phyloP scores from a whole-genome alignment of 2,329 filamentous ascomycete species.

The Arthrinium puccinioides region DNA sequence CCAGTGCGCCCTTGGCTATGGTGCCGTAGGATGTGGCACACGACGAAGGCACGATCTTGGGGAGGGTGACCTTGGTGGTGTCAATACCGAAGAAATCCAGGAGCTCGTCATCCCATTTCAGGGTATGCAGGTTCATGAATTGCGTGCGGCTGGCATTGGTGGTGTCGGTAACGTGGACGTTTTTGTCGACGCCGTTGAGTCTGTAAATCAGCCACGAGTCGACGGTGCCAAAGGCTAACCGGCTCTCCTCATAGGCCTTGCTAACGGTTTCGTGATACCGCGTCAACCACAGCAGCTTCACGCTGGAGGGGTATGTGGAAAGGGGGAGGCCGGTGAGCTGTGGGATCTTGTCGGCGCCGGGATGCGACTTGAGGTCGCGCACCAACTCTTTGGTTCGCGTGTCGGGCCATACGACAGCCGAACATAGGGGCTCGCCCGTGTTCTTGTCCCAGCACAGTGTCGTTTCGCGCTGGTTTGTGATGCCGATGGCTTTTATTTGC shows the following conservation, averaged over 20 bases:
- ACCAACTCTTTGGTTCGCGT: constrained; percentile 69
- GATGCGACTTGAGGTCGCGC: constrained; percentile 62
- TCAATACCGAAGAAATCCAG: constrained; percentile 73
- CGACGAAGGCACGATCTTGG: constrained; percentile 78
- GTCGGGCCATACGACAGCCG: constrained; percentile 87
- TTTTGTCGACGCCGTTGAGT: constrained; percentile 61
- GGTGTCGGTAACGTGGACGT: constrained; percentile 72
- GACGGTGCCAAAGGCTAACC: constrained; percentile 77
- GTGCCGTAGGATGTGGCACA: constrained; percentile 65
- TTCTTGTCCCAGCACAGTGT: constrained; percentile 76
- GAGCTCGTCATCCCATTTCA: constrained; percentile 72
- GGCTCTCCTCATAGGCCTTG: constrained; percentile 67
- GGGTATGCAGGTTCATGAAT: constrained; percentile 83
- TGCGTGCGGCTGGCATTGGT: constrained; percentile 88
- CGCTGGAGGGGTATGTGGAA: constrained; percentile 81
- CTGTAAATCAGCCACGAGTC: constrained; percentile 85
- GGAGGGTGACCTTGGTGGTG: constrained; percentile 61
- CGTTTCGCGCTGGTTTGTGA: constrained; percentile 89
- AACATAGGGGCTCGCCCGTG: constrained; percentile 74
- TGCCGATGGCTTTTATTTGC: constrained; percentile 71
- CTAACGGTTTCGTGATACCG: constrained; percentile 63
- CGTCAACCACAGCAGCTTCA: constrained; percentile 80
- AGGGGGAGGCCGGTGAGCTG: constrained; percentile 73
- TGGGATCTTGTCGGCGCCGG: constrained; percentile 61
- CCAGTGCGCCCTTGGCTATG: constrained; percentile 57